Evolutionary conservation across 495 filamentous ascomycete species (phyloP).

Genomic region (Pseudomonodictys pantanalensis): DNA sequence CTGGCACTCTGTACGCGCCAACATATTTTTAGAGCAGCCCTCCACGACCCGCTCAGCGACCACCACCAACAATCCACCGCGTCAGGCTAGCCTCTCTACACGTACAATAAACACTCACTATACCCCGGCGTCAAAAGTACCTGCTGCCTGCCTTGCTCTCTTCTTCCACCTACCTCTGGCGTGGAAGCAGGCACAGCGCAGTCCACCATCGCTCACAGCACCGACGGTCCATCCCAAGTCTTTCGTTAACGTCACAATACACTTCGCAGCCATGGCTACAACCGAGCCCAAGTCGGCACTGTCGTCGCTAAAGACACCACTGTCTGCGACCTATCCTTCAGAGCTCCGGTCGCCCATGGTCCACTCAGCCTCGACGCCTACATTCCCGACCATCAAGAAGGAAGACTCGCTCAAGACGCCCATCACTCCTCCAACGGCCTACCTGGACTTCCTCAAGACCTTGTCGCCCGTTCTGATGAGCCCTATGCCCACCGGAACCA

Average conservation of each 20-base stretch:
- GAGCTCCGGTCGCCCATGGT: constrained; percentile 60
- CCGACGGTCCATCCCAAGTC: constrained; percentile 13
- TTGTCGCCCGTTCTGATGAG: constrained; percentile 63
- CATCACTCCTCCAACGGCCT: constrained; percentile 88
- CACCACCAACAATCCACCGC: constrained; percentile 25
- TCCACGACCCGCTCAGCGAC: constrained; percentile 19
- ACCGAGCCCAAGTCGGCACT: constrained; percentile 59
- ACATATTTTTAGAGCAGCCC: constrained; percentile 23
- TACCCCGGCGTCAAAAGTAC: constrained; percentile 19
- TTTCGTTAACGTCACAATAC: constrained; percentile 23
- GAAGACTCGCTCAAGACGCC: constrained; percentile 66
- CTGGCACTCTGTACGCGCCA: constrained; percentile 20
- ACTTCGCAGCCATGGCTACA: constrained; percentile 32
- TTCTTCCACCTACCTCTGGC: constrained; percentile 5
- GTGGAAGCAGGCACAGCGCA: constrained; percentile 23
- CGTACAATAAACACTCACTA: constrained; percentile 24
- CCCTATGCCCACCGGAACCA: constrained; percentile 40
- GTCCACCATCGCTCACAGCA: constrained; percentile 11
- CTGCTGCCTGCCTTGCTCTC: constrained; percentile 20
- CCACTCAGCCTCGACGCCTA: constrained; percentile 47
- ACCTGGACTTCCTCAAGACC: constrained; percentile 86
- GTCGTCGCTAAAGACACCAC: constrained; percentile 72
- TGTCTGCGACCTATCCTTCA: constrained; percentile 73
- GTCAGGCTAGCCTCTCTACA: constrained; percentile 10
- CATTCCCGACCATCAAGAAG: constrained; percentile 47